Evolutionary conservation across 495 filamentous ascomycete species (phyloP), one percentile per base, ranked within the genome.

Genomic region (Margaritispora aquatica): DNA sequence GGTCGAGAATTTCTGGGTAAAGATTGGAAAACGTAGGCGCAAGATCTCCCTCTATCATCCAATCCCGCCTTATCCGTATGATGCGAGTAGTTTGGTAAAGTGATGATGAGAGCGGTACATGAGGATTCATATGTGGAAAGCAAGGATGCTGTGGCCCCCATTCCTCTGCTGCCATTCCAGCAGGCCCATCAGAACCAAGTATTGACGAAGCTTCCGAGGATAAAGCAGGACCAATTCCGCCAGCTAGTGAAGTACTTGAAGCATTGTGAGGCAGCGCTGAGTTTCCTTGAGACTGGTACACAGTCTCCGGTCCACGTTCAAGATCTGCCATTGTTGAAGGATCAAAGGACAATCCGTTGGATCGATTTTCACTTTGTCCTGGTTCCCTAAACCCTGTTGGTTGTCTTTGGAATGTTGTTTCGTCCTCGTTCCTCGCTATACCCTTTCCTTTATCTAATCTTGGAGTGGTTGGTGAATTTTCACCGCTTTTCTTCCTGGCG

Each of bases 1-100:
- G 90, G 60, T 96, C 90, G 13, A 99, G 75, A 56, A 97, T 95
- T 63, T 97, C 94, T 0, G 94, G 94, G 63, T 97, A 99, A 0
- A 96, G 80, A 61, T 96, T 96, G 7, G 89, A 92, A 66, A 92
- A 97, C 0, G 89, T 88, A 19, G 94, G 94, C 8, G 92, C 91
- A n/a, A 96, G 75, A 69, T 99, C 94, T 4, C 92, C 95, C 44
- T 82, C 80, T 21, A 89, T 69, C 78, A 97, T 86, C 88, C 91
- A 99, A 70, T 97, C 94, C 23, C 94, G 80, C 23, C 83, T 80
- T 53, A 99, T 87, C 1, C 94, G 87, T 68, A 99, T 97, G 54
- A 99, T 86, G 59, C 92, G 85, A 17, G 94, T 99, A 7, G 75
- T 83, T 46, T 77, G 71, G 65, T 86, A 88, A 62, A 96, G 83